Percentiles rank a stretch among this genome's conserved stretches.
These are phyloP conservation scores for Xylaria palmicola DNA, from an alignment of 495 filamentous ascomycete genomes.

Conservation along the genomic window DNA sequence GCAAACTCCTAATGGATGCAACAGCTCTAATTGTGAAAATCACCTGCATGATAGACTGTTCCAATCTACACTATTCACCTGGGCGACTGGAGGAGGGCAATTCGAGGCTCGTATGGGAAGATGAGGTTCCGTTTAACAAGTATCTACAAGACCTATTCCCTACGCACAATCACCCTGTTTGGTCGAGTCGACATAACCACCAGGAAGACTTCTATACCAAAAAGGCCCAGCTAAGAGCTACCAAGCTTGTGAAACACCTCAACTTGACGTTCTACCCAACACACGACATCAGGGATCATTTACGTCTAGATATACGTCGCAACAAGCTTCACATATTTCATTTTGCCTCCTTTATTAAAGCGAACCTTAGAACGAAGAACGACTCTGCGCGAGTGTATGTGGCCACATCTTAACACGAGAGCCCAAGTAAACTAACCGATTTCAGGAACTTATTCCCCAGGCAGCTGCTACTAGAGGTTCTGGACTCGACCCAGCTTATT, in stretches of 20 bases:
- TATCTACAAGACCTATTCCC: slow-evolving; percentile 29
- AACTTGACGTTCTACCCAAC: slow-evolving; percentile 31
- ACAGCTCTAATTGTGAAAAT: slow-evolving; percentile 26
- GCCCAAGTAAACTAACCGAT: neutral
- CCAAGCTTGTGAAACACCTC: slow-evolving; percentile 20
- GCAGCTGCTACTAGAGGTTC: slow-evolving; percentile 32
- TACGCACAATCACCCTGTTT: slow-evolving; percentile 26
- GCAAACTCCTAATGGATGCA: neutral
- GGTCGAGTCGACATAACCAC: slow-evolving; percentile 12
- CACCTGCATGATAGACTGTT: slow-evolving; percentile 35
- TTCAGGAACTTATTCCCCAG: slow-evolving; percentile 28
- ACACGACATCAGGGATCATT: slow-evolving; percentile 33
- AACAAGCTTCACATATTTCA: slow-evolving; percentile 33
- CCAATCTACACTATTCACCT: slow-evolving; percentile 18
- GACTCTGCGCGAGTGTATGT: slow-evolving; percentile 14
- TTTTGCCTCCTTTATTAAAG: slow-evolving; percentile 36
- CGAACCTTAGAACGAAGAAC: slow-evolving; percentile 30
- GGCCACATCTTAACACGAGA: neutral
- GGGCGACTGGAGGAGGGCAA: slow-evolving; percentile 25
- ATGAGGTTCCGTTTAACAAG: slow-evolving; percentile 26
- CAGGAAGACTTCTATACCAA: neutral
- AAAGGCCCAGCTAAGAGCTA: slow-evolving; percentile 23
- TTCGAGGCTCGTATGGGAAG: slow-evolving; percentile 22
- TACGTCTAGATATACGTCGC: slow-evolving; percentile 29
- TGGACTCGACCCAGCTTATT: slow-evolving; percentile 37